Percentiles rank a stretch among this genome's conserved stretches.
Evolutionary conservation across 192 early-diverging fungal species (phyloP).

Genomic region (Mortierella hygrophila): DNA sequence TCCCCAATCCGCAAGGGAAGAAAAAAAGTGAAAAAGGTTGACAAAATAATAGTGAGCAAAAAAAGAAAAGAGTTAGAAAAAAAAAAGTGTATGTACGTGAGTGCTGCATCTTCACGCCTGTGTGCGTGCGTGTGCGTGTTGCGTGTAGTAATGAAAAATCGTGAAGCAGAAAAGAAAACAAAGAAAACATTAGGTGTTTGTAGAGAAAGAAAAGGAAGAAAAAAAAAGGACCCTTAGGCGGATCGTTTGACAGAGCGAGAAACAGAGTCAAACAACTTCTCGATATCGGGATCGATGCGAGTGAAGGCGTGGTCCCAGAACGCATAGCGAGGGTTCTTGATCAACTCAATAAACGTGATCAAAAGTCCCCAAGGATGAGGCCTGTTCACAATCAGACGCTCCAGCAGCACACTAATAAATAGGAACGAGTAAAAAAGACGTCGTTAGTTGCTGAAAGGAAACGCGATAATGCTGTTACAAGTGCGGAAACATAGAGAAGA

Average conservation of each 20-base stretch:
- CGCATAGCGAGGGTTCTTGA: constrained; percentile 84
- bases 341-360: constrained; percentile 97
- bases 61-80: background rate
- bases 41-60: constrained; percentile 1
- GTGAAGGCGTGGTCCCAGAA: constrained; percentile 74
- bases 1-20: background rate
- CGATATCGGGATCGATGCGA: constrained; percentile 83
- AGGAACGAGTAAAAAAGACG: background rate
- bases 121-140: background rate
- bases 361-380: constrained; percentile 98
- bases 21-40: background rate
- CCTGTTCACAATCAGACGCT: constrained; percentile 95
- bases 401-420: constrained; percentile 83
- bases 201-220: background rate
- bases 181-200: background rate
- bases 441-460: background rate
- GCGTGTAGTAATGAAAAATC: background rate
- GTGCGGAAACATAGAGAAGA: background rate
- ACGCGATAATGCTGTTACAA: background rate
- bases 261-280: constrained; percentile 83
- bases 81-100: background rate
- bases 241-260: constrained; percentile 53
- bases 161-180: background rate
- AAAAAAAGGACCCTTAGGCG: background rate
- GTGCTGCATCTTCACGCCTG: background rate